Evolutionary conservation across 805 yeast species (phyloP), one percentile per base, ranked within the genome.

Genomic region (Candida gorgasii): DNA sequence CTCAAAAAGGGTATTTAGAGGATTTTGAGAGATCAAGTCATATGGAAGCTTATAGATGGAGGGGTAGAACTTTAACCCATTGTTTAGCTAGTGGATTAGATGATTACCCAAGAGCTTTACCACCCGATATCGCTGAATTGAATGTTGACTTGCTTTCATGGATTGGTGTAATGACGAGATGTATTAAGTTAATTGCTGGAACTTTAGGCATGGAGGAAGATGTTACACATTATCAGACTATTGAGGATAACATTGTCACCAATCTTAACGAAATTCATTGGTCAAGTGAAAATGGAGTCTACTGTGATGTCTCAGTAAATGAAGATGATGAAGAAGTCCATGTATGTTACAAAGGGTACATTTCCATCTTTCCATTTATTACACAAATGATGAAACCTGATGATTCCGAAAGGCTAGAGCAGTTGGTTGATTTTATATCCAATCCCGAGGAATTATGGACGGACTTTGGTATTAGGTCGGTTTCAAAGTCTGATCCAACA

Each of bases 61-160:
- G 89, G 45, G 99, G 98, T 4, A 79, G 98, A 51, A 86, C 97
- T 0, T 68, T 73, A 15, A 77, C 82, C 3, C 97, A 88, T 55
- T 86, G 96, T 59, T 71, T 92, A 40, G 93, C 99, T 7, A 84
- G 95, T 62, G 99, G 99, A 0, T 61, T 93, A 27, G 99, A 93
- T 62, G 99, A 93, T 58, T 93, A 90, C 57, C 99, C 99, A 26
- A 78, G 99, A 48, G 84, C 89, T 1, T 67, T 70, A 19, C 79
- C 77, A 5, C 92, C 95, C 2, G 96, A 89, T 61, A 73, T 82
- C 30, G 95, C 95, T 1, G 99, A 93, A 63, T 70, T 93, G 37
- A 86, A 93, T 54, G 93, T 93, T 23, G 99, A 93, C 58, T 70
- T 92, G 43, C 65, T 92, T 36, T 75, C 95, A 4, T 93, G 99